Conservation (phyloP, 306 rosid species). For the Nissolia schottii region DNA sequence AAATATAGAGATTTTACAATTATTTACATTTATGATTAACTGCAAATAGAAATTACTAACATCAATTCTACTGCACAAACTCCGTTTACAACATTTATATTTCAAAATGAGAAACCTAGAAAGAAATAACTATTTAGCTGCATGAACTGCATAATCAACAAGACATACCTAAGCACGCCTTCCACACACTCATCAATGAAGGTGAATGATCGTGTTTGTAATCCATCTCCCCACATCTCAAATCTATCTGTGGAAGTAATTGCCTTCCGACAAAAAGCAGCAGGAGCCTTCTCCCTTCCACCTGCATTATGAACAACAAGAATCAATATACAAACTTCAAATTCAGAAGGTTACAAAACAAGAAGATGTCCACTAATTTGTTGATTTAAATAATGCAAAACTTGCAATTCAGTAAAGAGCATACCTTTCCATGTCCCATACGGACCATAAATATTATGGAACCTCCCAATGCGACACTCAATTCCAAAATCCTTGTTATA, state of each 20-base stretch:
- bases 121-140: not conserved
- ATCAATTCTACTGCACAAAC: not conserved
- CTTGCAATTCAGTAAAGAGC: constrained; percentile 2
- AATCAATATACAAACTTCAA: constrained; percentile 15
- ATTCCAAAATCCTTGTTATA: constrained; percentile 92
- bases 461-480: constrained; percentile 93
- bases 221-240: constrained; percentile 99
- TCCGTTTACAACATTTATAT: constrained; percentile 1
- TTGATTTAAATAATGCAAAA: not conserved
- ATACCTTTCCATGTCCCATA: constrained; percentile 98
- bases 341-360: constrained; percentile 7
- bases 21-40: not conserved
- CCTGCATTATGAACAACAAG: constrained; percentile 42
- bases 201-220: constrained; percentile 94
- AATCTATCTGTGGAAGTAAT: constrained; percentile 70
- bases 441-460: constrained; percentile 97
- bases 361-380: not conserved
- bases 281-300: constrained; percentile 99
- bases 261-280: constrained; percentile 92
- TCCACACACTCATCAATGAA: constrained; percentile 99
- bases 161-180: constrained; percentile 87
- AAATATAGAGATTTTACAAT: not conserved
- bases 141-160: not conserved
- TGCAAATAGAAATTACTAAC: not conserved
- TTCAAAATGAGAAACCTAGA: not conserved